Evolutionary conservation across 352 stramenopile genomes (phyloP), one percentile per base, ranked within the genome.

Genomic region (Detonula confervacea): DNA sequence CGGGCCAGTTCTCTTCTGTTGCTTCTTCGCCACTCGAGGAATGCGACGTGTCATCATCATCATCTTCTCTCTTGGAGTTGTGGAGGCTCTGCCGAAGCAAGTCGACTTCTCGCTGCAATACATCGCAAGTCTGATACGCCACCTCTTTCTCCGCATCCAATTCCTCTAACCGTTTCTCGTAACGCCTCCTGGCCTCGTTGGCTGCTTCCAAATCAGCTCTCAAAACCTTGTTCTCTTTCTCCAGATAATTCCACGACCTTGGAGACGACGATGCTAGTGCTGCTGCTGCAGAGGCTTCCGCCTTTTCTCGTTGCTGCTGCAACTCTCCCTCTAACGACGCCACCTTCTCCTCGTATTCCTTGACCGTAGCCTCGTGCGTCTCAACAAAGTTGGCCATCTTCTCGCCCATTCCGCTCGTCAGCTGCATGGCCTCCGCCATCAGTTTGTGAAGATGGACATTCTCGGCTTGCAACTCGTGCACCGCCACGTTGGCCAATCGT

Each of bases 351-450:
- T 68, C 42, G 33, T 71, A 78, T 2, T 63, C 37, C n/a, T 71
- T n/a, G 11, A 69, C 39, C 33, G 56, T 78, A 12, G 57, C 25
- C 25, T 70, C 46, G 25, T 77, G 68, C 33, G 49, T 30, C 24
- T 56, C 18, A 0, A 71, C 60, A 33, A 78, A 72, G 8, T 20
- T 27, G 20, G 18, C 55, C 47, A 78, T 78, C 30, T 52, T 71
- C 18, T 70, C 52, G 66, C 46, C 59, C 70, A 66, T 61, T 18
- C 49, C 16, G 11, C 39, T 60, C 2, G 61, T 30, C 25, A 66
- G 35, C 29, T 62, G 27, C 22, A 78, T 78, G 8, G 70, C 33
- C 22, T 66, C 25, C 49, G 60, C 39, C 51, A 67, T 57, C 5
- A 60, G 60, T 66, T 63, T 27, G 5, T 33, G 52, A 14, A 78